Percentiles rank a stretch among this genome's conserved stretches.
Evolutionary conservation across 75 land plant genomes (phyloP).

Genomic region (Pinus albicaulis): DNA sequence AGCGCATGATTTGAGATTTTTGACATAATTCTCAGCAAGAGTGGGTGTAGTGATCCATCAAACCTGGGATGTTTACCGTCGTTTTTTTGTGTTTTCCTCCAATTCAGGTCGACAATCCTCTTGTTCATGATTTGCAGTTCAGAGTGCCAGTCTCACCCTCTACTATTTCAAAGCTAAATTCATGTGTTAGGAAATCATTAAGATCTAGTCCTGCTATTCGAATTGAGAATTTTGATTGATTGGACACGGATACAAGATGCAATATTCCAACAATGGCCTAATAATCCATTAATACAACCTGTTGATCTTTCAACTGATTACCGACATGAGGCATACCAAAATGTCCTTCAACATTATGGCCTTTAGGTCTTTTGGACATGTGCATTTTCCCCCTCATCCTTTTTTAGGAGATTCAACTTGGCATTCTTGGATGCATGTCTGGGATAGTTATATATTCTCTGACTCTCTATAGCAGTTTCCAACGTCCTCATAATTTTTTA

Average conservation of each 20-base stretch:
- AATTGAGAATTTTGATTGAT: constrained; percentile 22
- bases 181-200: constrained; percentile 8
- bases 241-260: constrained; percentile 33
- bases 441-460: too few species aligned
- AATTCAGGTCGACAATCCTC: constrained; percentile 34
- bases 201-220: constrained; percentile 29
- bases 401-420: too few species aligned
- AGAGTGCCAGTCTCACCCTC: constrained; percentile 11
- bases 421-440: too few species aligned
- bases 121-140: constrained; percentile 44
- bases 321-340: too few species aligned
- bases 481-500: too few species aligned
- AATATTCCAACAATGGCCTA: constrained; percentile 30
- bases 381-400: too few species aligned
- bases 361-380: too few species aligned
- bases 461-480: too few species aligned
- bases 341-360: too few species aligned
- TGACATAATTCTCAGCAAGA: too few species aligned
- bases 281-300: not conserved
- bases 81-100: constrained; percentile 51
- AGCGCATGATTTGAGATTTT: too few species aligned
- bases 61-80: constrained; percentile 42
- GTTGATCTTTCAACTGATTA: constrained; percentile 5
- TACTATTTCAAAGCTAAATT: constrained; percentile 21
- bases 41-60: too few species aligned